Conservation (phyloP, 208 protist genomes). For the Acanthamoeba comandoni region DNA sequence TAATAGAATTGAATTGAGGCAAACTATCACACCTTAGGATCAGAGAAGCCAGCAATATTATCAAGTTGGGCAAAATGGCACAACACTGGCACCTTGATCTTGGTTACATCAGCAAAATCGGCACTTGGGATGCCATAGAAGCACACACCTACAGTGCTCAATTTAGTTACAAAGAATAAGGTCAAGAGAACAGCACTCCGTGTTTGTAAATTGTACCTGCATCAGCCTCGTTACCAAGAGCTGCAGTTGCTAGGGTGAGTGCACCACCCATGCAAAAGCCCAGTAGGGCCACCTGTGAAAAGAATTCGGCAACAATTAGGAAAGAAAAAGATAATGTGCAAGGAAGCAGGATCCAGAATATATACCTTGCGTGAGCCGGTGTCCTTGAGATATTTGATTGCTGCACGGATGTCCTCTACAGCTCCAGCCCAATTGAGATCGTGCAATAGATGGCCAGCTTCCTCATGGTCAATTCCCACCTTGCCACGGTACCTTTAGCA, state of each 20-base stretch:
- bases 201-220: conserved; percentile 46
- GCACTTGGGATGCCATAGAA: conserved; percentile 45
- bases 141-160: neutral
- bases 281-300: conserved; percentile 15
- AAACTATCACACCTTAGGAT: conserved; percentile 15
- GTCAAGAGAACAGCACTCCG: no score
- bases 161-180: no score
- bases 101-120: conserved; percentile 41
- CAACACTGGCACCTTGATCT: conserved; percentile 18
- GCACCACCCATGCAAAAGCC: conserved; percentile 69
- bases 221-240: conserved; percentile 5
- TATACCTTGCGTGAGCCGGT: conserved; percentile 25
- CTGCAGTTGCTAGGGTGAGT: conserved; percentile 10
- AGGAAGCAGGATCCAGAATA: neutral
- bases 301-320: conserved; percentile 7
- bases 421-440: conserved; percentile 25
- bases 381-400: conserved; percentile 24
- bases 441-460: conserved; percentile 53
- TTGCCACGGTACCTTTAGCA: conserved; percentile 54
- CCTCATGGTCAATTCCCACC: conserved; percentile 9
- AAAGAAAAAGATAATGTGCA: neutral
- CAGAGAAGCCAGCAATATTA: conserved; percentile 9
- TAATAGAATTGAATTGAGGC: no score
- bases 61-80: conserved; percentile 38
- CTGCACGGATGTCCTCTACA: conserved; percentile 18